A percentile compares a stretch with the other conserved stretches of the same genome.
Evolutionary conservation across 257 asterid species (phyloP).

Genomic region (Anisodus acutangulus): DNA sequence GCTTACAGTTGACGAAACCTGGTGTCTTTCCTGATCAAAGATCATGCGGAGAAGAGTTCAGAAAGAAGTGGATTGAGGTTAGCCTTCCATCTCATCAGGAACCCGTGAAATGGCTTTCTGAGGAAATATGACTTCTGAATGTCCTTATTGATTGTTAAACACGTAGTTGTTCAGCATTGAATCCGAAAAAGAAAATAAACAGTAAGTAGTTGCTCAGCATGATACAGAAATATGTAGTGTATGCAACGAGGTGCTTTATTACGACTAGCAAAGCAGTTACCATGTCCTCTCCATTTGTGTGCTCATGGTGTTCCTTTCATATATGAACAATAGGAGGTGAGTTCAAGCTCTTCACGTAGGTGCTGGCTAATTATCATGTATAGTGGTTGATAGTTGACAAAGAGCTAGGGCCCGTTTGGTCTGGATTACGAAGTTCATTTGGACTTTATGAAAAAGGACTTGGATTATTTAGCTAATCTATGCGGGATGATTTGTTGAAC

Average conservation of each 20-base stretch:
- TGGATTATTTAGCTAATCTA: background rate
- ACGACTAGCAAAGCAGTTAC: background rate
- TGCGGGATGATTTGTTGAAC: background rate
- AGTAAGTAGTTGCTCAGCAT: background rate
- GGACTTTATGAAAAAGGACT: background rate
- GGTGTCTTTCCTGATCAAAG: constrained; percentile 90
- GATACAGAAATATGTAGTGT: constrained; percentile 10
- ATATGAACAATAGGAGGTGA: background rate
- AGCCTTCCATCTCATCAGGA: constrained; percentile 36
- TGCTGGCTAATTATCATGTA: background rate
- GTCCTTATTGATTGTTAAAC: background rate
- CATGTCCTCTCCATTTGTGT: constrained; percentile 1
- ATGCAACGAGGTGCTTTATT: background rate
- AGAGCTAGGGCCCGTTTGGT: background rate
- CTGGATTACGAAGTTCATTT: constrained; percentile 1
- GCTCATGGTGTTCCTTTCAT: background rate
- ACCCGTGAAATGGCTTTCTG: constrained; percentile 14
- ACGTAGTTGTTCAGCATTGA: background rate
- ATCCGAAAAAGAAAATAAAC: background rate
- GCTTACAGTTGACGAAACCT: constrained; percentile 69
- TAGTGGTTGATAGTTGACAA: constrained; percentile 8
- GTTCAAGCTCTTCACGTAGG: background rate
- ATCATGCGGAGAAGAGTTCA: constrained; percentile 88
- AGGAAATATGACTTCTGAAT: background rate
- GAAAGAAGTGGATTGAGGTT: constrained; percentile 99